Evolutionary conservation across 1,284 basidiomycete species (phyloP), one percentile per base, ranked within the genome.

Genomic region (Phylloporus sp.): DNA sequence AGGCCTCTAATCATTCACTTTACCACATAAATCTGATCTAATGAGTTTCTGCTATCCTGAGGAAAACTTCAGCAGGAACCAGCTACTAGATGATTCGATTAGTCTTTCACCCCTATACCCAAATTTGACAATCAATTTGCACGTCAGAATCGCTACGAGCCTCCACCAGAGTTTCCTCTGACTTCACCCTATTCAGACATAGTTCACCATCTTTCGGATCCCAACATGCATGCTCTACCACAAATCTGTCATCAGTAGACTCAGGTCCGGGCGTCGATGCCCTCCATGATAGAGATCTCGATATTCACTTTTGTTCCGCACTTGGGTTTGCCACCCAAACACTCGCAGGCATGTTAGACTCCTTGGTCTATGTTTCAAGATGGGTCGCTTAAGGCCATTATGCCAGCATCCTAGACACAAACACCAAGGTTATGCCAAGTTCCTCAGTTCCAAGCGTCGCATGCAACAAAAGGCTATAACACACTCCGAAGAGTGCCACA

Each of bases 11-110:
- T 85, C 83, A 85, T 85, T 85, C 82, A 82, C 83, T 85, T 85
- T 85, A 85, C 84, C 84, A 83, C 83, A 85, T 85, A 85, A 85
- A 84, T 83, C 82, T 84, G 82, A 84, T 78, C 28, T 12, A 79
- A n/a, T 76, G 82, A 84, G 83, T 82, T 81, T 83, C 83, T 84
- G 85, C 84, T 86, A 84, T 85, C 84, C 83, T 85, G 83, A 86
- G 84, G 82, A 83, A 85, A 85, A 85, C 84, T 84, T 84, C 81
- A 81, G 83, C 81, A 82, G 83, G 84, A 85, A 85, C 83, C 82
- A 85, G 83, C 84, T 84, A 85, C 83, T 84, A 84, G 84, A 85
- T 84, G 82, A 83, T 85, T 85, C 81, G 81, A 86, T 85, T 85
- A 84, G 84, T 85, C 83, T 85, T 86, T 85, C 80, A 78, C 83